Evolutionary conservation across 2,329 filamentous ascomycete species (phyloP), one percentile per base, ranked within the genome.

Genomic region (Venturiaceae sp.): DNA sequence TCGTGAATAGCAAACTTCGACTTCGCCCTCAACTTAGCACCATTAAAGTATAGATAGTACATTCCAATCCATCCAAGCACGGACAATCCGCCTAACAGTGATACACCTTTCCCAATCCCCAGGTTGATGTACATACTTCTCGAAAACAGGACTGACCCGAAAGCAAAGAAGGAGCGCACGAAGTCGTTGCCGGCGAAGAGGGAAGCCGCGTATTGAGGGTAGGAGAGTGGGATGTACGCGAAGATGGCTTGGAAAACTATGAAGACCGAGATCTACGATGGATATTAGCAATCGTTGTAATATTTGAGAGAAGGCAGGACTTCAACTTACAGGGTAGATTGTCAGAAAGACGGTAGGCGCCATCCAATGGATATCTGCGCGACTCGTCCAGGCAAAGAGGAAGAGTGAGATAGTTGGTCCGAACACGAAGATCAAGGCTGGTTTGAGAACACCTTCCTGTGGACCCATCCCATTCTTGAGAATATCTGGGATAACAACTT

Each of bases 341-440:
- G 74, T 77, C 65, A 83, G 81, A 61, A 81, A 81, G 19, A 83
- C 77, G 9, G 78, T 80, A 3, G 78, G 78, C 2, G 75, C 80
- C 59, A 80, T 79, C 75, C 80, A 84, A 61, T 79, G 79, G 55
- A 82, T 73, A 2, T 70, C 69, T 0, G 72, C 68, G 14, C 73
- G 71, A 19, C 78, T 75, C 0, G 81, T 83, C 81, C 81, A 84
- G 30, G 77, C 70, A 52, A 72, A 74, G 13, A 69, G 58, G 61
- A 73, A 67, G 1, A 72, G 61, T 0, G 65, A 66, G 2, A 64
- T 62, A 1, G 71, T 70, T 6, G 69, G 61, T 13, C 67, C 53
- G 28, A 68, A 58, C 7, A 64, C 64, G 7, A 61, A 66, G 53
- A 68, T 62, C 41, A 73, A 63, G 5, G 70, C 70, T 14, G 68